Evolutionary conservation across 140 eudicot species (phyloP).

Genomic region (Senecio squalidus): DNA sequence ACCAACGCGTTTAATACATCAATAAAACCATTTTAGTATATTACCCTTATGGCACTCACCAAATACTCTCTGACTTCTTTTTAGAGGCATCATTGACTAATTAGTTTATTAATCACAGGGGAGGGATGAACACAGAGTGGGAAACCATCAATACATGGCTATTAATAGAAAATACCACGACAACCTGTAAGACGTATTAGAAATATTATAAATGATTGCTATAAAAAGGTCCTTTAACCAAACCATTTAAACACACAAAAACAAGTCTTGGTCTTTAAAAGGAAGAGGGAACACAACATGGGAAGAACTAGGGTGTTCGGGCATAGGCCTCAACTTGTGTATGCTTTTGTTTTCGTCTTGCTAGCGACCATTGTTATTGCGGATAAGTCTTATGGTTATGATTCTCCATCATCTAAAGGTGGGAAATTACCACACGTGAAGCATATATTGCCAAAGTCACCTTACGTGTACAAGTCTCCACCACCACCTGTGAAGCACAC

Average conservation of each 20-base stretch:
- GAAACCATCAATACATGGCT: not conserved
- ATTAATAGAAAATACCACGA: not conserved
- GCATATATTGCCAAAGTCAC: not conserved
- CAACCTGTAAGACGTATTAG: constrained; percentile 13
- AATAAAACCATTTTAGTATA: not conserved
- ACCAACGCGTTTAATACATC: not conserved
- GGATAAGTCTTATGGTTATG: constrained; percentile 25
- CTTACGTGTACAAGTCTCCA: constrained; percentile 23
- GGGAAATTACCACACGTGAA: constrained; percentile 19
- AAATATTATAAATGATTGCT: constrained; percentile 3
- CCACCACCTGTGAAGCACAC: constrained; percentile 16
- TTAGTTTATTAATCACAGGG: not conserved
- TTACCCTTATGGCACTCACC: not conserved
- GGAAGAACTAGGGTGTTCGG: constrained; percentile 12
- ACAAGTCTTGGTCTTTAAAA: not conserved
- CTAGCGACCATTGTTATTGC: constrained; percentile 24
- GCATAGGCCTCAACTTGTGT: constrained; percentile 34
- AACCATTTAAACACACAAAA: constrained; percentile 8
- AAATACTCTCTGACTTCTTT: constrained; percentile 3
- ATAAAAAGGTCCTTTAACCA: not conserved
- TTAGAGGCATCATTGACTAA: not conserved
- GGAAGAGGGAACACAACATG: not conserved
- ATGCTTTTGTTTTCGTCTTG: constrained; percentile 24
- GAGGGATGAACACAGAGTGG: not conserved
- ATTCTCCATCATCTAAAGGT: constrained; percentile 14